Base-by-base conservation (phyloP, 805 yeast genomes). In the Jamesozyma gamospora region DNA sequence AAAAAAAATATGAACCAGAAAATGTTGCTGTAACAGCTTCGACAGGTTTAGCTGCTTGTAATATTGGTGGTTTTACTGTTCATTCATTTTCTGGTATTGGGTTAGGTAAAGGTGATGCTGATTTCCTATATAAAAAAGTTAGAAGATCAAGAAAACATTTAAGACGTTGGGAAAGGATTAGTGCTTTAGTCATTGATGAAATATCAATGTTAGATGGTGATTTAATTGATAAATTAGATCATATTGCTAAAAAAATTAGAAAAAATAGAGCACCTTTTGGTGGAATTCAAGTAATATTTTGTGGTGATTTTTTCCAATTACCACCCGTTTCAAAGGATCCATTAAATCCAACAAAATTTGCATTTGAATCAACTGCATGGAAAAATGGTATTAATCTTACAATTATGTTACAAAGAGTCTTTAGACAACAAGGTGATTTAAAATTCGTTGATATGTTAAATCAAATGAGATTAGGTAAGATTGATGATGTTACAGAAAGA, bases 61-160 rank as follows among this genome's bases (percentile, higher is more conserved):
- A 82, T 53, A 75, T 83, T 44, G 87, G 88, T 3, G 94, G 94
- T 24, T 72, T 72, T 15, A 83, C 94, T 0, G 55, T 83, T 3
- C 88, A 83, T 55, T 77, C 85, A 7, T 82, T 75, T 60, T 73
- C 87, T 0, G 90, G 92, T 2, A 75, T 83, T 33, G 94, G 94
- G 0, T 55, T 83, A 12, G 94, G 85, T 0, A 66, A 67, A 13
- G 86, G 75, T 1, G 63, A 67, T 1, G 68, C 66, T 0, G 64
- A 63, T 1, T 57, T 57, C 2, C 49, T 83, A 14, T 54, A 74
- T 8, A 71, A 63, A 43, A 79, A 72, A 48, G 70, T 82, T 5
- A 71, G 69, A 45, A 63, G 75, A 41, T 72, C 72, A 26, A 71
- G 66, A 35, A 70, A 70, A 41, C 69, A 74, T 9, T 47, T 56